phyloP scores from a whole-genome alignment of 2,329 filamentous ascomycete species.

The Xylaria multiplex region DNA sequence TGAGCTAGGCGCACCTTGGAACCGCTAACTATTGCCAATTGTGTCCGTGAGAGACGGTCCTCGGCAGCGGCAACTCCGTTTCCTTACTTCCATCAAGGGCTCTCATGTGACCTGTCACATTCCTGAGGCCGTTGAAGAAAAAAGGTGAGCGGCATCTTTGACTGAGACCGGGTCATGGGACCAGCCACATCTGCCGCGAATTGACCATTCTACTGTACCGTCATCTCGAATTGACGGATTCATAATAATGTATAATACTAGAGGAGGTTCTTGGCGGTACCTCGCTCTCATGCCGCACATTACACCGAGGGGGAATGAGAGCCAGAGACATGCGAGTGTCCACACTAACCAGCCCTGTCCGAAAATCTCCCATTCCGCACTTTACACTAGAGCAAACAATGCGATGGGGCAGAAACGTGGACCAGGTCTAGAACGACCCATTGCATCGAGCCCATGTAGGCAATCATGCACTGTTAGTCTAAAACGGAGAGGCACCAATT shows the following conservation, averaged over 20 bases:
- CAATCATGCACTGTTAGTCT: slow-evolving; percentile 37
- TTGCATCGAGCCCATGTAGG: slow-evolving; percentile 32
- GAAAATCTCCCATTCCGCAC: slow-evolving; percentile 23
- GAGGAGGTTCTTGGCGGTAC: slow-evolving; percentile 10
- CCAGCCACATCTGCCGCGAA: slow-evolving; percentile 25
- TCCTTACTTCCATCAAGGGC: background rate
- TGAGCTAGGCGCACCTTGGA: too few relatives aligned
- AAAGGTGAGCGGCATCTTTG: slow-evolving; percentile 1
- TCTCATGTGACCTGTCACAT: slow-evolving; percentile 27
- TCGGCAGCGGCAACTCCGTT: slow-evolving; percentile 12
- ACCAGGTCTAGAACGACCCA: slow-evolving; percentile 35
- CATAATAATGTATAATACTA: background rate
- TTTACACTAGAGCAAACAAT: slow-evolving; percentile 24
- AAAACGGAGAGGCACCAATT: slow-evolving; percentile 32
- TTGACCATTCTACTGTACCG: slow-evolving; percentile 8
- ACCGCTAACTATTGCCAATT: slow-evolving; percentile 23
- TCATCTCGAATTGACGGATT: slow-evolving; percentile 3
- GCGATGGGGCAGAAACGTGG: slow-evolving; percentile 29
- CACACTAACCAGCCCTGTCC: slow-evolving; percentile 27
- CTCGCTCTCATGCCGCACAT: slow-evolving; percentile 8
- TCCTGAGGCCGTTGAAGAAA: slow-evolving; percentile 9
- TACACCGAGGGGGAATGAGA: slow-evolving; percentile 27
- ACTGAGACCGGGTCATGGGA: slow-evolving; percentile 16
- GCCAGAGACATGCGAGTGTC: slow-evolving; percentile 18
- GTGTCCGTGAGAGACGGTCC: slow-evolving; percentile 8